Evolutionary conservation across 1,139 yeast species (phyloP), one percentile per base, ranked within the genome.

Genomic region (Taphrina pruni): DNA sequence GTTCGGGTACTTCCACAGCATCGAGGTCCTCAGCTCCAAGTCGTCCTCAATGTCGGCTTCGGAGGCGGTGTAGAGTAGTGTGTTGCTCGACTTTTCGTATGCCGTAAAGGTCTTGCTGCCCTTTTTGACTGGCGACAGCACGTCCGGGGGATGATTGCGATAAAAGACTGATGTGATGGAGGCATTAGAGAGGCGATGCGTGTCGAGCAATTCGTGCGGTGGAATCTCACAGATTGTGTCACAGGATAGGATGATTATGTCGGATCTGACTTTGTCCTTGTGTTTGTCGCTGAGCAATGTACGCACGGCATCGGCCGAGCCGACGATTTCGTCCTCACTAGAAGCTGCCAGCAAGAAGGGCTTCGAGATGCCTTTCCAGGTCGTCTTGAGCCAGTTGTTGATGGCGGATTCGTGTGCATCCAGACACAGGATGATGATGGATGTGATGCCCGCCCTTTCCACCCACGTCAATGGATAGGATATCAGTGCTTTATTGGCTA

Each of bases 401-500:
- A 74, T 69, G 50, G 69, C 70, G 45, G 70, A 79, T 20, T 77
- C 76, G 20, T 80, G 79, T n/a, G 77, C 79, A 9, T 76, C 72
- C 69, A 83, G 84, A 69, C 87, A 84, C 6, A 83, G 84, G 17
- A 86, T 82, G 54, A 88, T 82, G 20, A 88, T 83, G 3, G 73
- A 85, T 52, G 86, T 84, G 77, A 90, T 89, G 71, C 88, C 88
- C 1, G 96, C 98, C 76, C 84, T 83, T 75, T 88, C 91, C 81
- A 98, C 92, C 98, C 98, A 95, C 73, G 89, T 93, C 60, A 95
- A 82, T 2, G 90, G 96, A 76, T 91, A 89, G 74, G 88, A 88
- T 61, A 95, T 81, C 90, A 94, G 87, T n/a, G 97, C 96, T 75
- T 85, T 84, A 77, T 93, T 93, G 17, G 95, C 98, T 56, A 95